Percentiles rank a stretch among this genome's conserved stretches.
Conservation (phyloP, 148 eudicot species). For the Pouteria glomerata region DNA sequence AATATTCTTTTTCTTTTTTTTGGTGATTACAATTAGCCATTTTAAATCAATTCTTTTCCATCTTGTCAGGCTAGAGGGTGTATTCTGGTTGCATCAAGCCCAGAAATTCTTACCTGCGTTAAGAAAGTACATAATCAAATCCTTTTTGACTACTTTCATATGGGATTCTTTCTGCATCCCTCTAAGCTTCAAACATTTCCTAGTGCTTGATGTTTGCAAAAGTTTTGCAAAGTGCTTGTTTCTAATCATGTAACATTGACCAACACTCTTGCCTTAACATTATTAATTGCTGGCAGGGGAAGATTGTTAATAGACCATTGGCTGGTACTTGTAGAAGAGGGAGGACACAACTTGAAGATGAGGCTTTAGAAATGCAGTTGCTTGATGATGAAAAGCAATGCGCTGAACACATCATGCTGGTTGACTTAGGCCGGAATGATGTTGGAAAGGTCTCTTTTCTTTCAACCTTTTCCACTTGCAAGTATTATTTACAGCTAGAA, state of each 20-base stretch:
- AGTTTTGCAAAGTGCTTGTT: not conserved
- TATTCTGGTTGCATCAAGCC: conserved; percentile 52
- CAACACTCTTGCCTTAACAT: not conserved
- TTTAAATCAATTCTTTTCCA: not conserved
- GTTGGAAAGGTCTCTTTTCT: conserved; percentile 54
- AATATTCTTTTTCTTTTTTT: too few relatives aligned
- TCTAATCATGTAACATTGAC: not conserved
- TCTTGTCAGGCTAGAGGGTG: conserved; percentile 47
- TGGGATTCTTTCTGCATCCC: not conserved
- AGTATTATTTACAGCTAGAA: too few relatives aligned
- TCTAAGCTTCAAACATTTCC: not conserved
- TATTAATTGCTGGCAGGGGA: conserved; percentile 34
- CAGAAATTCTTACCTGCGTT: conserved; percentile 48
- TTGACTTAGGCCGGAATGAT: conserved; percentile 51
- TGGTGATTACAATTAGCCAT: too few relatives aligned
- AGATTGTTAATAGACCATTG: conserved; percentile 46
- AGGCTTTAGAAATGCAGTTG: conserved; percentile 27
- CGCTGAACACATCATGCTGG: conserved; percentile 59
- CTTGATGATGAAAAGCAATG: conserved; percentile 45
- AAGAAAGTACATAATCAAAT: conserved; percentile 25
- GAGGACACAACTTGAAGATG: conserved; percentile 36
- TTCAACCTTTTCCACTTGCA: too few relatives aligned
- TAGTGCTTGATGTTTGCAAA: not conserved
- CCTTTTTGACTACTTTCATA: not conserved
- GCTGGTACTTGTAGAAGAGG: conserved; percentile 58